Conservation (phyloP, 495 filamentous ascomycete species). For the Xylona heveae region DNA sequence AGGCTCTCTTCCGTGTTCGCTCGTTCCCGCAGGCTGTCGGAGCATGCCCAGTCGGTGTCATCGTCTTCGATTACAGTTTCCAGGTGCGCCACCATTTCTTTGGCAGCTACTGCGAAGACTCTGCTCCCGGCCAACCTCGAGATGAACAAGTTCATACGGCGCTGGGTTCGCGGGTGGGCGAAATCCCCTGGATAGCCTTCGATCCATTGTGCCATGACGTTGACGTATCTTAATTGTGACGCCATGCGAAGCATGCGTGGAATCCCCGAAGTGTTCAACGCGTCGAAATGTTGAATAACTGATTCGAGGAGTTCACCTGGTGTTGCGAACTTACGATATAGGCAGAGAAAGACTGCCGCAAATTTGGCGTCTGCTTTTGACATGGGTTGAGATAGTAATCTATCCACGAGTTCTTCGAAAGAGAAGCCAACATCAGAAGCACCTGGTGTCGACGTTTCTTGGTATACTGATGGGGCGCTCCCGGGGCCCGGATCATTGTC, state of each 20-base stretch:
- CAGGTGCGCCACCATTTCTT: constrained; percentile 51
- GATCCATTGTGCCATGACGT: constrained; percentile 74
- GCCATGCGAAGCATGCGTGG: constrained; percentile 47
- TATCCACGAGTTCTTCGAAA: constrained; percentile 80
- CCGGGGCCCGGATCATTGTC: constrained; percentile 1
- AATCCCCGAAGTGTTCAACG: constrained; percentile 17
- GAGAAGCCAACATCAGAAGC: constrained; percentile 37
- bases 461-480: constrained; percentile 1
- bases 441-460: constrained; percentile 1
- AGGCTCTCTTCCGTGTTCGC: neutral
- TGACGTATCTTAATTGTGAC: constrained; percentile 63
- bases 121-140: constrained; percentile 40
- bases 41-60: constrained; percentile 56
- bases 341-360: constrained; percentile 61
- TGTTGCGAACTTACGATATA: constrained; percentile 88
- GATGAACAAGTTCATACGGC: constrained; percentile 50
- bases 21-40: constrained; percentile 26
- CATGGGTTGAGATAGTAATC: constrained; percentile 57
- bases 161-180: constrained; percentile 53
- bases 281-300: constrained; percentile 53
- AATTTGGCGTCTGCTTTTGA: constrained; percentile 78
- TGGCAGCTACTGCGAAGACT: constrained; percentile 60
- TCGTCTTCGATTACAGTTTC: constrained; percentile 52
- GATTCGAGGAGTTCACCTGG: constrained; percentile 53
- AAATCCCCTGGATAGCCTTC: constrained; percentile 86